These are phyloP conservation scores for Tetragonia tetragonoides DNA, from an alignment of 148 eudicot genomes.

Conservation along the genomic window DNA sequence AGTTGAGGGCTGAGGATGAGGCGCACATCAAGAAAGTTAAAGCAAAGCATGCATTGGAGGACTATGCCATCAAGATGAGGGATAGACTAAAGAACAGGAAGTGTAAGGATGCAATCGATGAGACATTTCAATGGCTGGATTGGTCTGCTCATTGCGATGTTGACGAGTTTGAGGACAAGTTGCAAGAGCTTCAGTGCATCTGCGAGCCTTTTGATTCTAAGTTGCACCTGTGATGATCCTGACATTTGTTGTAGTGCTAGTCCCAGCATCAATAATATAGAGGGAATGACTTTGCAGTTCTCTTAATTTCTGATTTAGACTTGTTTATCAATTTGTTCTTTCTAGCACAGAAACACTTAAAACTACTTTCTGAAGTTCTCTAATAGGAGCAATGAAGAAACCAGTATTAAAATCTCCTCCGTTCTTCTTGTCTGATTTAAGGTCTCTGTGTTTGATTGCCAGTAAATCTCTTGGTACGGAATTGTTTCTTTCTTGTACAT, in stretches of 20 bases:
- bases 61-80: background rate
- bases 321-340: no score
- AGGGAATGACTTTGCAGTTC: no score
- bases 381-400: no score
- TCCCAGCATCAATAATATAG: background rate
- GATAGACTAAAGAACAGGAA: background rate
- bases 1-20: slow-evolving; percentile 23
- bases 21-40: background rate
- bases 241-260: background rate
- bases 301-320: no score
- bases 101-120: background rate
- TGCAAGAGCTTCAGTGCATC: slow-evolving; percentile 7
- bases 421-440: no score
- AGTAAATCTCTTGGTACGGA: no score
- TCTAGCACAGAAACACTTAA: no score
- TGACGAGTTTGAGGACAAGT: slow-evolving; percentile 1
- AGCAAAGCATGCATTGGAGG: slow-evolving; percentile 1
- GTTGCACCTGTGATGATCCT: background rate
- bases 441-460: no score
- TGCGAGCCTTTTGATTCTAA: background rate
- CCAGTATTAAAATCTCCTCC: no score
- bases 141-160: background rate
- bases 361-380: no score
- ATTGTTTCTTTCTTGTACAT: no score
- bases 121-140: slow-evolving; percentile 5